phyloP scores from a whole-genome alignment of 2,329 filamentous ascomycete genomes.

The Grosmannia serpens region DNA sequence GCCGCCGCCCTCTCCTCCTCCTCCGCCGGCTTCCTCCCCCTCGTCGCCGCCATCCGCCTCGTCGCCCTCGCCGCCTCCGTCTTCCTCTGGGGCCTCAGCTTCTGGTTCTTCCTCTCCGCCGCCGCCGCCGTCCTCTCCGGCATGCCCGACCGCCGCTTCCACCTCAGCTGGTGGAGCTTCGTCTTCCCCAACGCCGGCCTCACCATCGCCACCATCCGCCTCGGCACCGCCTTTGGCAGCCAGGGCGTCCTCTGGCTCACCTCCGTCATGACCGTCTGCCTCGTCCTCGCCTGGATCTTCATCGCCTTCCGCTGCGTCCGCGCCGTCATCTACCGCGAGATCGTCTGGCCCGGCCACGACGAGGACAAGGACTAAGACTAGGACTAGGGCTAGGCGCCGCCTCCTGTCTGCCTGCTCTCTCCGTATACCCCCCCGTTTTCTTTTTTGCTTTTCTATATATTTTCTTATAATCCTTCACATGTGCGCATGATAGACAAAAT shows the following conservation, averaged over 20 bases:
- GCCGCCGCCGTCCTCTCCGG: slow-evolving; percentile 30
- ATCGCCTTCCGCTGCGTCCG: slow-evolving; percentile 35
- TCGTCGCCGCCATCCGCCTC: slow-evolving; percentile 14
- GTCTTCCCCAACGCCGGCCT: slow-evolving; percentile 57
- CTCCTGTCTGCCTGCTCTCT: neutral
- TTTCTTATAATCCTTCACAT: neutral
- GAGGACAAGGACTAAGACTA: slow-evolving; percentile 1
- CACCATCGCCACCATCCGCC: slow-evolving; percentile 44
- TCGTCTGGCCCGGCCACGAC: slow-evolving; percentile 42
- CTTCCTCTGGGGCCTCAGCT: slow-evolving; percentile 51
- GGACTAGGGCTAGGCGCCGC: too few species aligned
- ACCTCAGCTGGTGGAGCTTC: slow-evolving; percentile 49
- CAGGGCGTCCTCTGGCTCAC: slow-evolving; percentile 39
- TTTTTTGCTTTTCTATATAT: neutral
- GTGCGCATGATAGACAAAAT: neutral
- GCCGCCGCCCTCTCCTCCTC: neutral
- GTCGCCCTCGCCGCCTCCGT: slow-evolving; percentile 33
- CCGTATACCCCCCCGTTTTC: too few species aligned
- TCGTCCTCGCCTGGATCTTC: slow-evolving; percentile 44
- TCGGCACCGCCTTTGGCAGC: slow-evolving; percentile 42
- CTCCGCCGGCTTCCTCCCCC: neutral
- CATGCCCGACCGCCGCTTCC: slow-evolving; percentile 23
- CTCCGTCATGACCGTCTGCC: slow-evolving; percentile 41
- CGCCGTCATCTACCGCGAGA: slow-evolving; percentile 37
- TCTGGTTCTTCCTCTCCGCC: slow-evolving; percentile 46